Evolutionary conservation across 169 alveolate species (phyloP).

Genomic region (Pseudocohnilembus persalinus): DNA sequence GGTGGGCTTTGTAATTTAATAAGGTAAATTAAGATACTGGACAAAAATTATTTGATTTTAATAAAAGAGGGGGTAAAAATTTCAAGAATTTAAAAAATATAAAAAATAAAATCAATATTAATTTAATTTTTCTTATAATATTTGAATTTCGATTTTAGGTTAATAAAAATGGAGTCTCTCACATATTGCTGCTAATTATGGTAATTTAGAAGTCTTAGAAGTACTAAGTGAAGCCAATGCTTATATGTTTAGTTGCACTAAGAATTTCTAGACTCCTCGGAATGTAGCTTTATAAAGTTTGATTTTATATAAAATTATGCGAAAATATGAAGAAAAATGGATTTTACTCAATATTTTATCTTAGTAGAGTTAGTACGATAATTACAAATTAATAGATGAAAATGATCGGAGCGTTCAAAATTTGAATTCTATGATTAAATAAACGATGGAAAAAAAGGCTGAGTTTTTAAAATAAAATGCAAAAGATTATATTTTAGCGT

Average conservation of each 20-base stretch:
- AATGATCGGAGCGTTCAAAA: slow-evolving; percentile 5
- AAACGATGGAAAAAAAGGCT: background rate
- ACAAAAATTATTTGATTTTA: slow-evolving; percentile 10
- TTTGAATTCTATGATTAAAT: background rate
- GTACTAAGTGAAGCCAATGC: slow-evolving; percentile 23
- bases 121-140: too few species aligned
- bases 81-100: too few species aligned
- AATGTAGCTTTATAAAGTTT: slow-evolving; percentile 22
- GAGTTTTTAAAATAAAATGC: too few species aligned
- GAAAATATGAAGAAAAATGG: slow-evolving; percentile 26
- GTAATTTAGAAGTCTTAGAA: slow-evolving; percentile 12
- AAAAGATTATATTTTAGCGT: background rate
- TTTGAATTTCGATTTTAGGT: background rate
- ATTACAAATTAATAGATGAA: background rate
- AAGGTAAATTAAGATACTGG: background rate
- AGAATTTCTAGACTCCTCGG: slow-evolving; percentile 11
- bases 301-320: slow-evolving; percentile 9
- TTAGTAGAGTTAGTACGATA: background rate
- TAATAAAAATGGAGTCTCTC: slow-evolving; percentile 8
- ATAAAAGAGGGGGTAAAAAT: slow-evolving; percentile 26
- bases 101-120: too few species aligned
- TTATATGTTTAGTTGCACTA: background rate
- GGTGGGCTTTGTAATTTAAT: slow-evolving; percentile 6
- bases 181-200: slow-evolving; percentile 27
- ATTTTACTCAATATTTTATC: background rate